Conservation (phyloP, 176 grass and related monocot genomes). For the Oryza officinalis region DNA sequence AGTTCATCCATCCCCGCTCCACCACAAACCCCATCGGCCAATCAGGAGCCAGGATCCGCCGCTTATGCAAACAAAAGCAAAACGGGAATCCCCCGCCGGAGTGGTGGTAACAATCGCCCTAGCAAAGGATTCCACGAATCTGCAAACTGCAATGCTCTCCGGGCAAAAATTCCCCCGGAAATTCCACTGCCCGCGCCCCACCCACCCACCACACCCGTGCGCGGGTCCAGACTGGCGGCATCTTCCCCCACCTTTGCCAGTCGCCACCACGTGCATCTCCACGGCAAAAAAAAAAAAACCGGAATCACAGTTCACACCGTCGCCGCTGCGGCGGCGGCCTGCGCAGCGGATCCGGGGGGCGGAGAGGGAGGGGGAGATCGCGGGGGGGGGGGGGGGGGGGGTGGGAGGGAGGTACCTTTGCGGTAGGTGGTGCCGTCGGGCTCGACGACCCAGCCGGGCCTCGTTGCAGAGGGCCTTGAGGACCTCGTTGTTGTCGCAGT, state of each 20-base stretch:
- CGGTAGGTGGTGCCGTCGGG: constrained; percentile 96
- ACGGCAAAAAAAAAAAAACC: background rate
- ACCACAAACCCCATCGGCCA: background rate
- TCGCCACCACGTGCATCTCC: constrained; percentile 42
- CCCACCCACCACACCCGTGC: constrained; percentile 28
- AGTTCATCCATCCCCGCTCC: background rate
- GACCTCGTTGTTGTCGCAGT: constrained; percentile 97
- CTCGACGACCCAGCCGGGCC: constrained; percentile 80
- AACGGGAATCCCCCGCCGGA: background rate
- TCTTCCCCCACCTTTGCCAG: constrained; percentile 34
- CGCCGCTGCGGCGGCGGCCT: background rate
- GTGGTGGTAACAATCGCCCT: background rate
- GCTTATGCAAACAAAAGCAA: background rate
- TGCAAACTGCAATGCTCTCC: background rate
- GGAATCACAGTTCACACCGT: constrained; percentile 29
- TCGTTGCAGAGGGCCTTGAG: constrained; percentile 88
- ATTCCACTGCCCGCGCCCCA: constrained; percentile 18
- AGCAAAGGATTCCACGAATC: background rate
- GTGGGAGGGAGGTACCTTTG: constrained; percentile 65
- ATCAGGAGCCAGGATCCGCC: background rate
- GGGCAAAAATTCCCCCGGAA: background rate
- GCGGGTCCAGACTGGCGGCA: constrained; percentile 55
- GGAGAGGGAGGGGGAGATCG: constrained; percentile 20
- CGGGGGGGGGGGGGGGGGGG: too few species aligned
- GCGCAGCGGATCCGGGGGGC: background rate